Evolutionary conservation across 495 filamentous ascomycete genomes (phyloP).

Genomic region (Penicillium psychrofluorescens): DNA sequence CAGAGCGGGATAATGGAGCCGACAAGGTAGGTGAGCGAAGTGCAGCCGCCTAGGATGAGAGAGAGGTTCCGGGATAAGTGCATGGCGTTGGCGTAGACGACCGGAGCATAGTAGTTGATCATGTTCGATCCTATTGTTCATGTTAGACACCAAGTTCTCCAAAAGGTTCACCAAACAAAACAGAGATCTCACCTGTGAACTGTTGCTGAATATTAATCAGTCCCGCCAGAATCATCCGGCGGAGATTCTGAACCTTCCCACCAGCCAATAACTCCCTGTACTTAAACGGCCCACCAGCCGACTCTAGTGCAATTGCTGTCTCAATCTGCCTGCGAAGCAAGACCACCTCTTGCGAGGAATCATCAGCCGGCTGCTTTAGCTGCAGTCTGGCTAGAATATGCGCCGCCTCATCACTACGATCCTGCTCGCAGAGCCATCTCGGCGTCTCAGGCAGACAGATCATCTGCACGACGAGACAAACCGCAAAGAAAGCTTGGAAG

Average conservation of each 20-base stretch:
- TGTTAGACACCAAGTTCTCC: background rate
- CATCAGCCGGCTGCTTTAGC: conserved; percentile 8
- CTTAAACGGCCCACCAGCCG: conserved; percentile 27
- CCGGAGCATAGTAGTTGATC: conserved; percentile 40
- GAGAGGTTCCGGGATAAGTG: conserved; percentile 43
- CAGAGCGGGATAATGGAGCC: conserved; percentile 28
- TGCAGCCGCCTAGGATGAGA: conserved; percentile 45
- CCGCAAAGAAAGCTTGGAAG: conserved; percentile 52
- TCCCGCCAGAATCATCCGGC: conserved; percentile 29
- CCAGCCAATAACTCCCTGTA: conserved; percentile 29
- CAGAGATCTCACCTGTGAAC: conserved; percentile 18
- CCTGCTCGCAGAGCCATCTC: conserved; percentile 46
- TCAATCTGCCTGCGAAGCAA: conserved; percentile 24
- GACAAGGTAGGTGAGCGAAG: conserved; percentile 28
- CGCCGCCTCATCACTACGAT: conserved; percentile 42
- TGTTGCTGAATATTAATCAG: conserved; percentile 30
- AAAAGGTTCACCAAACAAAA: background rate
- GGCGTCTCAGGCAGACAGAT: conserved; percentile 57
- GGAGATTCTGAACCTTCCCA: conserved; percentile 31
- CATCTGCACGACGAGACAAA: conserved; percentile 49
- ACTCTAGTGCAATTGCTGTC: conserved; percentile 28
- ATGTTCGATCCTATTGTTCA: conserved; percentile 41
- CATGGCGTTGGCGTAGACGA: conserved; percentile 45
- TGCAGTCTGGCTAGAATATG: conserved; percentile 42
- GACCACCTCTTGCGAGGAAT: conserved; percentile 11